phyloP scores from a whole-genome alignment of 2,329 filamentous ascomycete species.

The Bertia moriformis region DNA sequence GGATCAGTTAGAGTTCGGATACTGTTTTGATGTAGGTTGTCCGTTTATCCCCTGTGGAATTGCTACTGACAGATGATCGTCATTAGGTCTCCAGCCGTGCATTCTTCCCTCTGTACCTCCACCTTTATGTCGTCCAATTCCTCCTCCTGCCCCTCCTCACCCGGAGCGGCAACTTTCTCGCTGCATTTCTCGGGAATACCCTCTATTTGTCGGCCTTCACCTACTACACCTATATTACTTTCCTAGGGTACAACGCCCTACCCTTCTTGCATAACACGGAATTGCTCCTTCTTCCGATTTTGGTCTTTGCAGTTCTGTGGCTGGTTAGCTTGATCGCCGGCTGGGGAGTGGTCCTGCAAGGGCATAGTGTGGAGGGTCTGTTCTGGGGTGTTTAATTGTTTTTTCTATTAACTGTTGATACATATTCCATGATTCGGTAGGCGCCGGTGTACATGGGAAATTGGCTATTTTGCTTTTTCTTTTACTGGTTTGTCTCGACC shows the following conservation, averaged over 20 bases:
- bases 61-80: neutral
- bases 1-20: slow-evolving; percentile 54
- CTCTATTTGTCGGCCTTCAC: slow-evolving; percentile 50
- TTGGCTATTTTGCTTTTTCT: slow-evolving; percentile 27
- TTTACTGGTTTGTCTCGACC: slow-evolving; percentile 33
- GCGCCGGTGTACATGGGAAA: too few relatives aligned
- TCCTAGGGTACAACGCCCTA: slow-evolving; percentile 53
- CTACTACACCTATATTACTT: slow-evolving; percentile 56
- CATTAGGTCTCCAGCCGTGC: slow-evolving; percentile 45
- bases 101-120: slow-evolving; percentile 54
- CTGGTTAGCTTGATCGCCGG: slow-evolving; percentile 28
- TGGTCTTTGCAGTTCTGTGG: slow-evolving; percentile 46
- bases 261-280: slow-evolving; percentile 56
- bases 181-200: slow-evolving; percentile 42
- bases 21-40: slow-evolving; percentile 49
- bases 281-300: slow-evolving; percentile 44
- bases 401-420: too few relatives aligned
- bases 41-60: neutral
- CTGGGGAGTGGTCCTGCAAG: slow-evolving; percentile 26
- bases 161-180: slow-evolving; percentile 25
- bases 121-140: slow-evolving; percentile 48
- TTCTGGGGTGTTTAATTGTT: slow-evolving; percentile 23
- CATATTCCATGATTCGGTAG: too few relatives aligned
- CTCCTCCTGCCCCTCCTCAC: slow-evolving; percentile 47
- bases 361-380: slow-evolving; percentile 21